Evolutionary conservation across 2,329 filamentous ascomycete species (phyloP), one percentile per base, ranked within the genome.

Genomic region (Sclerotinia spermophila): DNA sequence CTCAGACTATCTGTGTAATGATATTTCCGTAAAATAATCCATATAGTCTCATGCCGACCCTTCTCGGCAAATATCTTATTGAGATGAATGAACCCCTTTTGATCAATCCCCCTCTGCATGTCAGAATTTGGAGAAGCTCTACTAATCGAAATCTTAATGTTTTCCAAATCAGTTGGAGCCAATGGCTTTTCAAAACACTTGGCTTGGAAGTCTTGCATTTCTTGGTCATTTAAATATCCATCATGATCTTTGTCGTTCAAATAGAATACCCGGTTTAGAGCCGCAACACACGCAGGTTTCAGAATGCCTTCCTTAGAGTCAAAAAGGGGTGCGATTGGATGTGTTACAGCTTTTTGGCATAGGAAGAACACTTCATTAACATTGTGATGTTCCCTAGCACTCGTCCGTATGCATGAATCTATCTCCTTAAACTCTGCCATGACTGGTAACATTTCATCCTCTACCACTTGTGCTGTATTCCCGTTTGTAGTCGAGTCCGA

Each of bases 391-490:
- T 97, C 93, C 76, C 93, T 89, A 30, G 95, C 94, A 81, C 94
- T 98, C 13, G 94, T 94, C 70, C 96, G 88, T 79, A 99, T 98
- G 81, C 96, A 99, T 0, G 94, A 97, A 80, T 99, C 96, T 74
- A 99, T 97, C 81, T 98, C 96, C 79, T 97, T 95, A 82, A 98
- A 99, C 82, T 99, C 96, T 72, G 92, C 91, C 96, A 99, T 97
- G 74, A 99, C 90, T 0, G 96, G 96, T 44, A 98, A 85, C 93
- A 99, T 97, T 83, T 99, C 96, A 80, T 98, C 96, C 77, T 97
- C 92, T 60, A 97, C 89, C 13, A 97, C 91, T 79, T 97, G 93
- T 0, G 93, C 87, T 13, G 93, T 93, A 71, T 86, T 92, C 56
- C 88, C 90, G 76, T 92, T 90, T 4, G 87, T 87, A 3, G 89